Evolutionary conservation across 805 yeast species (phyloP).

Genomic region (Saccharomycopsis sp.): DNA sequence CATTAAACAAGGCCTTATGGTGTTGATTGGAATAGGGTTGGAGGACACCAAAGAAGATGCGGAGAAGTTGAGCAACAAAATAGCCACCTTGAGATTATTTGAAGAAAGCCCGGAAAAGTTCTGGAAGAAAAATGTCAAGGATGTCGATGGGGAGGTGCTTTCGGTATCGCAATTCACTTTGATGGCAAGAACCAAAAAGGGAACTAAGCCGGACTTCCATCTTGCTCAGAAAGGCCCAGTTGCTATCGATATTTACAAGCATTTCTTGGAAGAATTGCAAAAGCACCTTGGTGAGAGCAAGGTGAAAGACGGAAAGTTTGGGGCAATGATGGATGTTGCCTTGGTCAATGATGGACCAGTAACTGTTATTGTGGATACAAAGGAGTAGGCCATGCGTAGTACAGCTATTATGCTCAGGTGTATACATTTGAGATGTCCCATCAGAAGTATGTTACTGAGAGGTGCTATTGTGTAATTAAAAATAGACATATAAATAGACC

Average conservation of each 20-base stretch:
- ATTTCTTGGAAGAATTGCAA: slow-evolving; percentile 43
- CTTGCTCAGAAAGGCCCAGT: slow-evolving; percentile 76
- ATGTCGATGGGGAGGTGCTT: slow-evolving; percentile 63
- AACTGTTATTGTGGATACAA: slow-evolving; percentile 16
- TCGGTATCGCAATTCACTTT: slow-evolving; percentile 92
- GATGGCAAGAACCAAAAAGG: slow-evolving; percentile 78
- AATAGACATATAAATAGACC: too few species aligned
- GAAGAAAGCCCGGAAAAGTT: slow-evolving; percentile 56
- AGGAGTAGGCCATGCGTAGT: too few species aligned
- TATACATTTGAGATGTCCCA: too few species aligned
- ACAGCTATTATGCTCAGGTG: too few species aligned
- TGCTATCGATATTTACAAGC: slow-evolving; percentile 38
- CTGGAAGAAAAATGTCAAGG: slow-evolving; percentile 70
- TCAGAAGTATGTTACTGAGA: too few species aligned
- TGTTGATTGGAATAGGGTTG: slow-evolving; percentile 77
- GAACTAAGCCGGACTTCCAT: slow-evolving; percentile 93
- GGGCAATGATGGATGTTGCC: slow-evolving; percentile 95
- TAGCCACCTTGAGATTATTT: slow-evolving; percentile 61
- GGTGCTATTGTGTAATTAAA: too few species aligned
- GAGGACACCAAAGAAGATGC: slow-evolving; percentile 75
- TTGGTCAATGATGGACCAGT: slow-evolving; percentile 57
- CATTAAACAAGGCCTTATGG: slow-evolving; percentile 66
- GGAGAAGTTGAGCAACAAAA: slow-evolving; percentile 57
- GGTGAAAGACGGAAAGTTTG: slow-evolving; percentile 85
- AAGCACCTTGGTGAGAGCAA: slow-evolving; percentile 51